phyloP scores from a whole-genome alignment of 805 yeast species.

The Starmerella gropengiesseri region DNA sequence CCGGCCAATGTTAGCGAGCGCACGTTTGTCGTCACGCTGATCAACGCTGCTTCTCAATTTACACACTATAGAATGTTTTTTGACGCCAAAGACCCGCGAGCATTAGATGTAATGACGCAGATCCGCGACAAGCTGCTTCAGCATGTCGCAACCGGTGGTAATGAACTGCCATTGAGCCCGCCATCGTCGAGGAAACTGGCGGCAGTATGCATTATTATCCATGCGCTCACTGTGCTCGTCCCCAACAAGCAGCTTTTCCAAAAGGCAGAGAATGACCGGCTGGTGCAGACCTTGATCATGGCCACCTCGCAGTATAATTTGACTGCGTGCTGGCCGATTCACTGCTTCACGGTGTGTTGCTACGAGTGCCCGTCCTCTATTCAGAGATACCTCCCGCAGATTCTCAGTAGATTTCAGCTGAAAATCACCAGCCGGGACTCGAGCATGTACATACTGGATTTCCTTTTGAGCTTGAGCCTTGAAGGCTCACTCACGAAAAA shows the following conservation, averaged over 20 bases:
- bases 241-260: constrained; percentile 45
- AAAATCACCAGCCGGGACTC: constrained; percentile 60
- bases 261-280: constrained; percentile 50
- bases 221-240: constrained; percentile 43
- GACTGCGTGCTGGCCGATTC: constrained; percentile 58
- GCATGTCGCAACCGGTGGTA: constrained; percentile 10
- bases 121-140: constrained; percentile 12
- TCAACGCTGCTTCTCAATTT: constrained; percentile 41
- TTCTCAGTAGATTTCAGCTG: constrained; percentile 63
- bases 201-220: constrained; percentile 32
- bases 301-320: constrained; percentile 60
- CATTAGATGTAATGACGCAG: background rate
- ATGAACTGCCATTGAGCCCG: constrained; percentile 5
- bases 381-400: constrained; percentile 54
- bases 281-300: constrained; percentile 47
- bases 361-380: constrained; percentile 69
- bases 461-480: constrained; percentile 53
- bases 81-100: constrained; percentile 29
- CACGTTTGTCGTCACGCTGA: constrained; percentile 47
- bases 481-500: constrained; percentile 58
- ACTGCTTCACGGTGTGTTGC: constrained; percentile 64
- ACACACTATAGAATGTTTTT: constrained; percentile 46
- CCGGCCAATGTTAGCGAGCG: constrained; percentile 44
- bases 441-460: constrained; percentile 64
- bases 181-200: constrained; percentile 31